Percentiles rank a stretch among this genome's conserved stretches.
Evolutionary conservation across 805 yeast genomes (phyloP).

Genomic region (Lachancea meyersii): DNA sequence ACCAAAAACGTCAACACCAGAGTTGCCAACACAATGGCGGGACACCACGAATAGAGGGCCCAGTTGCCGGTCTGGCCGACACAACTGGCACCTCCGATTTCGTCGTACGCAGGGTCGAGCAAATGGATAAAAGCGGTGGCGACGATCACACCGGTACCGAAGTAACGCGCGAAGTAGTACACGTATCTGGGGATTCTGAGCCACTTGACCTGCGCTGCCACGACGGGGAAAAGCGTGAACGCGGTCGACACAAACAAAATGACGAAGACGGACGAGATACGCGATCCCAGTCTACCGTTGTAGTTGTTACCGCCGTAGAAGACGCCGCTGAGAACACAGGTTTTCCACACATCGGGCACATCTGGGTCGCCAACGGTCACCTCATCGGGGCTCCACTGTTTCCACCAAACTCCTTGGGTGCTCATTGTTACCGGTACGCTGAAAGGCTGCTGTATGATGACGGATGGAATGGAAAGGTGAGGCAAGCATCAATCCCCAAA

Average conservation of each 20-base stretch:
- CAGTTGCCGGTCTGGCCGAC: slow-evolving; percentile 41
- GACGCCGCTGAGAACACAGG: slow-evolving; percentile 38
- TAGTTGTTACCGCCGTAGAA: slow-evolving; percentile 37
- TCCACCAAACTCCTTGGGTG: slow-evolving; percentile 16
- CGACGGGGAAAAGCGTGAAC: slow-evolving; percentile 41
- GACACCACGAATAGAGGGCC: slow-evolving; percentile 42
- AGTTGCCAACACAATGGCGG: slow-evolving; percentile 40
- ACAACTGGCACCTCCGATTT: slow-evolving; percentile 29
- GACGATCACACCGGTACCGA: slow-evolving; percentile 72
- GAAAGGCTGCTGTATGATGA: too few relatives aligned
- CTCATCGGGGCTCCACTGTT: slow-evolving; percentile 17
- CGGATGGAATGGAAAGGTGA: too few relatives aligned
- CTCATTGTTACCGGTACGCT: too few relatives aligned
- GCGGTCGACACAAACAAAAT: slow-evolving; percentile 45
- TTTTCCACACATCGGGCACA: slow-evolving; percentile 37
- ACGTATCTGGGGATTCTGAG: slow-evolving; percentile 38
- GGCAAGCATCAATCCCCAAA: too few relatives aligned
- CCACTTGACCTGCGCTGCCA: slow-evolving; percentile 36
- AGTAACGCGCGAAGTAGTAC: slow-evolving; percentile 35
- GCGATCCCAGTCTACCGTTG: slow-evolving; percentile 40
- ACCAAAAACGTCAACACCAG: slow-evolving; percentile 37
- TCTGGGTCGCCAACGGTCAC: slow-evolving; percentile 28
- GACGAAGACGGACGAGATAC: slow-evolving; percentile 57
- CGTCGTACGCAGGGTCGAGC: slow-evolving; percentile 45
- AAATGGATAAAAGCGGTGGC: slow-evolving; percentile 73